Evolutionary conservation across 805 yeast genomes (phyloP).

Genomic region (Nakazawaea wickerhamii): DNA sequence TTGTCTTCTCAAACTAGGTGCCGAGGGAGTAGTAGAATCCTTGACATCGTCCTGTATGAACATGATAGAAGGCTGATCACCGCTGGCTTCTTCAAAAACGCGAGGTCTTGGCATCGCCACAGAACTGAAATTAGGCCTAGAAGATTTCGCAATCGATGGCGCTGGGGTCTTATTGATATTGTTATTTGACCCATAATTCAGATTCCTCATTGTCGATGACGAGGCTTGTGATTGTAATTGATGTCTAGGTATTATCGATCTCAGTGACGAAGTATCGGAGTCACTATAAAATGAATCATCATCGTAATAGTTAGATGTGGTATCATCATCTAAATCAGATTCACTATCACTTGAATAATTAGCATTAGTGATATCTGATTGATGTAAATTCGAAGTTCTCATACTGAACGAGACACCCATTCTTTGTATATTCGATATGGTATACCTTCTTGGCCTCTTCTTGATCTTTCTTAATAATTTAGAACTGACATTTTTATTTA

Average conservation of each 20-base stretch:
- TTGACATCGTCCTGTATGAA: slow-evolving; percentile 45
- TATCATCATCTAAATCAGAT: slow-evolving; percentile 19
- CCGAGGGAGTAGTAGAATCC: slow-evolving; percentile 12
- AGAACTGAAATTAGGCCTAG: slow-evolving; percentile 63
- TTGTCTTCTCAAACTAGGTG: slow-evolving; percentile 12
- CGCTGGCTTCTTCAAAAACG: slow-evolving; percentile 62
- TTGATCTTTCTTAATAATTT: slow-evolving; percentile 24
- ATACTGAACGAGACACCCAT: slow-evolving; percentile 77
- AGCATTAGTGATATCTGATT: slow-evolving; percentile 24
- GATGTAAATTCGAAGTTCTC: slow-evolving; percentile 51
- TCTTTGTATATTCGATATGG: slow-evolving; percentile 63
- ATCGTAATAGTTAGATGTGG: slow-evolving; percentile 2
- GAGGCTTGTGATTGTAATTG: not conserved
- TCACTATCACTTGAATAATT: slow-evolving; percentile 3
- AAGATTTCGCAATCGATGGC: slow-evolving; percentile 18
- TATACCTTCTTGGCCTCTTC: slow-evolving; percentile 32
- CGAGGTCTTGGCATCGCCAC: slow-evolving; percentile 66
- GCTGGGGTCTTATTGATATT: not conserved
- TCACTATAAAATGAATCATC: slow-evolving; percentile 11
- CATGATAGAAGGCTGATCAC: slow-evolving; percentile 58
- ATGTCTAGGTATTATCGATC: not conserved
- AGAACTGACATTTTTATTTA: slow-evolving; percentile 17
- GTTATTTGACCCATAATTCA: not conserved
- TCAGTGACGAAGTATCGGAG: slow-evolving; percentile 8
- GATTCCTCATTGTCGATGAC: not conserved